Conservation (phyloP, 176 grass and related monocot species). For the Ampelocalamus luodianensis region DNA sequence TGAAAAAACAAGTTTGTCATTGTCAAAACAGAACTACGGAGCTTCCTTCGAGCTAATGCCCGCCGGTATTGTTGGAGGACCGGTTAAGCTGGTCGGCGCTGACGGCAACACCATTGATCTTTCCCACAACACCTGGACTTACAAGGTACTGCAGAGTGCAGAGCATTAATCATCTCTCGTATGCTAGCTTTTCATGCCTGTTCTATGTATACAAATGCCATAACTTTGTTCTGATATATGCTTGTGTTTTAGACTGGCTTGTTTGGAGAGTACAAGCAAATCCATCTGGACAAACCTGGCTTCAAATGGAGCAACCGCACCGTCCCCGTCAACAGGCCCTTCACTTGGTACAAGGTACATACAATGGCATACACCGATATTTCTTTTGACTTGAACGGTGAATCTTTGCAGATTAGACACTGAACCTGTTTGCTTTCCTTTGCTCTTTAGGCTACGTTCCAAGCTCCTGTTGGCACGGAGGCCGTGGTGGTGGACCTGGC, state of each 20-base stretch:
- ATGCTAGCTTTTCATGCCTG: background rate
- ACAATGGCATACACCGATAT: background rate
- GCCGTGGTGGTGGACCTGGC: constrained; percentile 56
- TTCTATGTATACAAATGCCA: background rate
- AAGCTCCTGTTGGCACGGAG: constrained; percentile 39
- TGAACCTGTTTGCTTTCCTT: background rate
- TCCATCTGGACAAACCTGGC: constrained; percentile 38
- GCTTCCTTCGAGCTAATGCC: constrained; percentile 9
- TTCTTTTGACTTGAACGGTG: background rate
- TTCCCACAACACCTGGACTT: constrained; percentile 54
- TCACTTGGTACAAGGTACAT: constrained; percentile 70
- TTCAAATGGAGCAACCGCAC: constrained; percentile 32
- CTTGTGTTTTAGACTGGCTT: constrained; percentile 48
- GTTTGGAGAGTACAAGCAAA: constrained; percentile 47
- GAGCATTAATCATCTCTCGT: background rate
- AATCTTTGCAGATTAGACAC: background rate
- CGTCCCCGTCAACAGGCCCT: constrained; percentile 49
- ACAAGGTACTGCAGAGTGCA: constrained; percentile 40
- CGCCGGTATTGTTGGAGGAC: background rate
- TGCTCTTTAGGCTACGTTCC: constrained; percentile 47
- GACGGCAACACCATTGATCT: constrained; percentile 34
- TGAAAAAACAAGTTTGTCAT: background rate
- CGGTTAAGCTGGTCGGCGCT: background rate
- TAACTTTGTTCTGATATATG: background rate
- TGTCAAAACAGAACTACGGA: constrained; percentile 21